Evolutionary conservation across 371 early-diverging fungal genomes (phyloP).

Genomic region (Mortierella polycephala): DNA sequence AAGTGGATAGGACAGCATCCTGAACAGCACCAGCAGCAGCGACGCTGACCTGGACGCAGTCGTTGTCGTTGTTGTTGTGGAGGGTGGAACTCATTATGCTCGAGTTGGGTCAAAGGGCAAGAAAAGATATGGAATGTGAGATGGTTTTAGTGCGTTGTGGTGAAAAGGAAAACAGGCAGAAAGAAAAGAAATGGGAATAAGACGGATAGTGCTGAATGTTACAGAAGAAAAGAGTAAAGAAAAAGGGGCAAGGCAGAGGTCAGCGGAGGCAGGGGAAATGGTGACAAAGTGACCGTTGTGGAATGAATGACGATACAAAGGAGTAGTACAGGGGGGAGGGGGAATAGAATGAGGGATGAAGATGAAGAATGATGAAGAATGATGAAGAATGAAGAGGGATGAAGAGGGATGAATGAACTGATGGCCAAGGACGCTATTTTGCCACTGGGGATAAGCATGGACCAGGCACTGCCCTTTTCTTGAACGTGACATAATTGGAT

Average conservation of each 20-base stretch:
- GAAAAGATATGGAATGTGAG: not conserved
- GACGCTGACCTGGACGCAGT: slow-evolving; percentile 25
- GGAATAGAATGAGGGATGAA: too few relatives aligned
- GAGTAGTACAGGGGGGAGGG: too few relatives aligned
- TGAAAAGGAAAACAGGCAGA: not conserved
- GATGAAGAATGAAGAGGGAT: too few relatives aligned
- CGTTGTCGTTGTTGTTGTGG: slow-evolving; percentile 1
- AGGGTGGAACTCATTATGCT: not conserved
- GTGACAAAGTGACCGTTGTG: too few relatives aligned
- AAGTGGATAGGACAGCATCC: slow-evolving; percentile 10
- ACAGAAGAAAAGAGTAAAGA: too few relatives aligned
- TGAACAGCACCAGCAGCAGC: slow-evolving; percentile 27
- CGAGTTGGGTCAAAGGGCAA: not conserved
- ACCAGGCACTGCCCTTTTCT: too few relatives aligned
- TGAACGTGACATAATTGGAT: too few relatives aligned
- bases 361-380: too few relatives aligned
- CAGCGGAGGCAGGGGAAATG: not conserved
- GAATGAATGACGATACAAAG: too few relatives aligned
- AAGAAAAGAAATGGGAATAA: not conserved
- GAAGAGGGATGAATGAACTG: too few relatives aligned
- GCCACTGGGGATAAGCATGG: too few relatives aligned
- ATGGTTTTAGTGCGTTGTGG: not conserved
- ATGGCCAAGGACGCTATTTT: too few relatives aligned
- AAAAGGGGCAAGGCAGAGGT: not conserved
- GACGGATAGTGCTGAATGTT: not conserved